Conservation (phyloP, 2,329 filamentous ascomycete species). For the Shiraia bambusicola region DNA sequence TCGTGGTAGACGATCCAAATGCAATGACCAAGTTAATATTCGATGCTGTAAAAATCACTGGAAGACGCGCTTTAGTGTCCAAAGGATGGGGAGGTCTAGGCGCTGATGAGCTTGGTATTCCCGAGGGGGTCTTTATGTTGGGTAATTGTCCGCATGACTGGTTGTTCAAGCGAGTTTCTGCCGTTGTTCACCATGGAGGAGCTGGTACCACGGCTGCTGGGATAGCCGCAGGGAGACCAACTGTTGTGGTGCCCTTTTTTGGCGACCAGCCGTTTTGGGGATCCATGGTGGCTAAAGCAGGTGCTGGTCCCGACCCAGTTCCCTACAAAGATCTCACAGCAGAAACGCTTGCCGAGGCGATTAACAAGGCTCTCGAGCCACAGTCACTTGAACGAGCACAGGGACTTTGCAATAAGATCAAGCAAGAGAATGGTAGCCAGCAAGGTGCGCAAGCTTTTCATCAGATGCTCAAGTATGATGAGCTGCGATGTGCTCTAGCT, state of each 20-base stretch:
- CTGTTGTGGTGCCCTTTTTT: slow-evolving; percentile 80
- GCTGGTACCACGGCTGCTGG: slow-evolving; percentile 86
- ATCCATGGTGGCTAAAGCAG: slow-evolving; percentile 45
- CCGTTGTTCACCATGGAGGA: slow-evolving; percentile 84
- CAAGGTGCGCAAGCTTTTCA: slow-evolving; percentile 43
- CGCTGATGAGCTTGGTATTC: slow-evolving; percentile 63
- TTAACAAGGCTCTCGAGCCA: slow-evolving; percentile 43
- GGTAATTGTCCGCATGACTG: slow-evolving; percentile 87
- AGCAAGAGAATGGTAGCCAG: slow-evolving; percentile 40
- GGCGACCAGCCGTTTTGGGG: slow-evolving; percentile 48
- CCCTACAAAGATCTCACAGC: slow-evolving; percentile 44
- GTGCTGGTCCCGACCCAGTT: slow-evolving; percentile 44
- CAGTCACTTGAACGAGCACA: slow-evolving; percentile 40
- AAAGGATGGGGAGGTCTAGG: slow-evolving; percentile 89
- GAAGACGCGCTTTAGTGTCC: slow-evolving; percentile 77
- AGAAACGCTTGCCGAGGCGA: slow-evolving; percentile 42
- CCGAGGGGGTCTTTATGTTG: slow-evolving; percentile 77
- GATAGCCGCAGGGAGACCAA: slow-evolving; percentile 77
- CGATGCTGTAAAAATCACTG: slow-evolving; percentile 53
- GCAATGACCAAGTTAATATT: slow-evolving; percentile 46
- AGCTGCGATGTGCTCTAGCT: slow-evolving; percentile 38
- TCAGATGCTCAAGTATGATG: slow-evolving; percentile 43
- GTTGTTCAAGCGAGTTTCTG: slow-evolving; percentile 78
- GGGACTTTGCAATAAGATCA: slow-evolving; percentile 42
- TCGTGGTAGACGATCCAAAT: slow-evolving; percentile 47